A percentile compares a stretch with the other conserved stretches of the same genome.
Evolutionary conservation across 805 yeast species (phyloP).

Genomic region (Wickerhamomyces sydowiorum): DNA sequence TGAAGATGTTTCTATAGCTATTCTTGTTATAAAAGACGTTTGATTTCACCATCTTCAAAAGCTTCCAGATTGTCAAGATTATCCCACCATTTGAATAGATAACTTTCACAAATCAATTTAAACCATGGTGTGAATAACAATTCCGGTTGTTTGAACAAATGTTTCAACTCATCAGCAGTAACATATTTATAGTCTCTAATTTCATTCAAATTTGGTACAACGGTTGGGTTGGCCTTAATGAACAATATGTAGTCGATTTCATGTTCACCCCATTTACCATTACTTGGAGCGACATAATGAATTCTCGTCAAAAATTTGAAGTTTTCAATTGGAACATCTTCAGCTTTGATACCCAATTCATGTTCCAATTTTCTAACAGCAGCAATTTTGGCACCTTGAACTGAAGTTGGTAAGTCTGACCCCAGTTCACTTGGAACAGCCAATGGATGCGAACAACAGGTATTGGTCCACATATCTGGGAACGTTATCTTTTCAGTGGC

Average conservation of each 20-base stretch:
- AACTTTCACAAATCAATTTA: slow-evolving; percentile 87
- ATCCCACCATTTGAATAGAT: slow-evolving; percentile 93
- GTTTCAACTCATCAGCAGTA: slow-evolving; percentile 53
- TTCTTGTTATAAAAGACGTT: slow-evolving; percentile 15
- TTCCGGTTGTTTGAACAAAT: slow-evolving; percentile 66
- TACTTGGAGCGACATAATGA: slow-evolving; percentile 85
- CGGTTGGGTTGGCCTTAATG: slow-evolving; percentile 48
- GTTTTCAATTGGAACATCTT: slow-evolving; percentile 53
- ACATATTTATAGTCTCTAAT: slow-evolving; percentile 81
- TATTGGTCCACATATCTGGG: slow-evolving; percentile 96
- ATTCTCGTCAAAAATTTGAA: slow-evolving; percentile 88
- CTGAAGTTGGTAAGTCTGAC: slow-evolving; percentile 45
- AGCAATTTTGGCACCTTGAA: slow-evolving; percentile 78
- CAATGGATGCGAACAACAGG: slow-evolving; percentile 97
- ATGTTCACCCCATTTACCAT: slow-evolving; percentile 93
- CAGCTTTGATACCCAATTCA: slow-evolving; percentile 76
- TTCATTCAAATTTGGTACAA: slow-evolving; percentile 70
- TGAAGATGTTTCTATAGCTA: too few species aligned
- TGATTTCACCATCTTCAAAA: slow-evolving; percentile 34
- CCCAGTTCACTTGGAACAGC: slow-evolving; percentile 83
- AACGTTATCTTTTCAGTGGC: slow-evolving; percentile 96
- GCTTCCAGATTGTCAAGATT: slow-evolving; percentile 52
- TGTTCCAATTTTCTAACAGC: slow-evolving; percentile 91
- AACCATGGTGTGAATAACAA: slow-evolving; percentile 96
- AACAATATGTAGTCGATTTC: slow-evolving; percentile 93